These are phyloP conservation scores for Diaporthe vaccinii DNA, from an alignment of 2,329 filamentous ascomycete species.

Conservation along the genomic window DNA sequence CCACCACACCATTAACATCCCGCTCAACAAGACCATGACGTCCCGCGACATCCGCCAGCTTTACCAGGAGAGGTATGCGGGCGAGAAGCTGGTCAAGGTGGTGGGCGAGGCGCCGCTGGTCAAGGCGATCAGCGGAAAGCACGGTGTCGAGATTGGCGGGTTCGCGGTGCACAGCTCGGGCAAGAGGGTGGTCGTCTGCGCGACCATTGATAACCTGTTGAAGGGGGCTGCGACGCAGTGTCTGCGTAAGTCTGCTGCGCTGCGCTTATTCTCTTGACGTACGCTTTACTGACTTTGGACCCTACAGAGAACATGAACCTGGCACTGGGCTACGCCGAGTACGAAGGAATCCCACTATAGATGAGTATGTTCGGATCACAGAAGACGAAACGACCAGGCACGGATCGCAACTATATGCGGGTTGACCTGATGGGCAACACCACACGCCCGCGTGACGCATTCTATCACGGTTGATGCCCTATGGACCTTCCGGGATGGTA, in stretches of 20 bases:
- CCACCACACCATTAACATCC: conserved; percentile 90
- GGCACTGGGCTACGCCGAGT: conserved; percentile 89
- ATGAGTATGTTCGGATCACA: neutral
- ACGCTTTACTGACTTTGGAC: conserved; percentile 20
- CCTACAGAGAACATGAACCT: conserved; percentile 89
- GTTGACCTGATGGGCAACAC: neutral
- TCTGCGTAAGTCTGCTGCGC: conserved; percentile 75
- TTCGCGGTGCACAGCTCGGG: conserved; percentile 94
- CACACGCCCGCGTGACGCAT: neutral
- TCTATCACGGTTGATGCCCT: neutral
- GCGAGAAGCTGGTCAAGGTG: conserved; percentile 95
- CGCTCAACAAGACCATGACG: conserved; percentile 86
- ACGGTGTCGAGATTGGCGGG: conserved; percentile 93
- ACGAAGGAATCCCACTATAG: conserved; percentile 82
- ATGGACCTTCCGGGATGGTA: too few species aligned
- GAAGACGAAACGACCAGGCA: neutral
- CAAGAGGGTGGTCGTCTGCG: conserved; percentile 93
- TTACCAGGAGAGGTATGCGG: conserved; percentile 96
- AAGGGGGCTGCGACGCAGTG: conserved; percentile 96
- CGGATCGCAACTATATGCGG: neutral
- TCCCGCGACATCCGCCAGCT: conserved; percentile 93
- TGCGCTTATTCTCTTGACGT: conserved; percentile 37
- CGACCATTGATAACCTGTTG: conserved; percentile 92
- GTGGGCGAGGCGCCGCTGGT: conserved; percentile 89
- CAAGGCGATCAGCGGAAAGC: conserved; percentile 85